Evolutionary conservation across 345 rosid genomes (phyloP).

Genomic region (Sisymbrium irio): DNA sequence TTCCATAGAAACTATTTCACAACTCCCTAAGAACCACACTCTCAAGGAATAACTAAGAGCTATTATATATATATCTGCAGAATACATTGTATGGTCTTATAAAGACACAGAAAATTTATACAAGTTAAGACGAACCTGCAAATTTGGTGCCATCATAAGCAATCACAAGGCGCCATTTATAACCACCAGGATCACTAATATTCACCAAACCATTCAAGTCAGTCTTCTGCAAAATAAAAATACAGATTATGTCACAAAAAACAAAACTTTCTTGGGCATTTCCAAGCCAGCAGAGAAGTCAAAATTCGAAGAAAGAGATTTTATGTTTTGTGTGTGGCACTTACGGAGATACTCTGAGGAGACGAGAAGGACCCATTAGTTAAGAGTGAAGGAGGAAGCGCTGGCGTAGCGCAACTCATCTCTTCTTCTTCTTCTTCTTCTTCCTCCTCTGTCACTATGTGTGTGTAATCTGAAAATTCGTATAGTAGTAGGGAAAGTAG

Average conservation of each 20-base stretch:
- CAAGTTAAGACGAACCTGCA: slow-evolving; percentile 45
- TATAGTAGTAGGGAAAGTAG: not conserved
- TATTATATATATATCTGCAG: not conserved
- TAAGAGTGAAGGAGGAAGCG: slow-evolving; percentile 38
- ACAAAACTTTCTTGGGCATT: not conserved
- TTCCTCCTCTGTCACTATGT: not conserved
- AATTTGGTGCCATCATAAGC: slow-evolving; percentile 81
- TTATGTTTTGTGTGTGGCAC: not conserved
- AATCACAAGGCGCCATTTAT: slow-evolving; percentile 80
- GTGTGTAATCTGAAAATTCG: not conserved
- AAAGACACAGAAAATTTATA: not conserved
- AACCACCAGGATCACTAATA: slow-evolving; percentile 28
- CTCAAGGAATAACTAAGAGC: not conserved
- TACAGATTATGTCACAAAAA: not conserved
- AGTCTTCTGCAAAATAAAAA: slow-evolving; percentile 14
- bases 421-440: not conserved
- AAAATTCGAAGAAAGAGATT: not conserved
- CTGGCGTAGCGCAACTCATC: slow-evolving; percentile 41
- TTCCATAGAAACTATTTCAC: not conserved
- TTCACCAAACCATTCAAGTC: slow-evolving; percentile 28
- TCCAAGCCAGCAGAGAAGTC: not conserved
- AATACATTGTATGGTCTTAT: not conserved
- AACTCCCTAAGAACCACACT: not conserved
- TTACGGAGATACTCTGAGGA: slow-evolving; percentile 22
- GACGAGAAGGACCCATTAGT: slow-evolving; percentile 32